Base-by-base conservation (phyloP, 768 basidiomycete species). In the Termitomyces titanicus region DNA sequence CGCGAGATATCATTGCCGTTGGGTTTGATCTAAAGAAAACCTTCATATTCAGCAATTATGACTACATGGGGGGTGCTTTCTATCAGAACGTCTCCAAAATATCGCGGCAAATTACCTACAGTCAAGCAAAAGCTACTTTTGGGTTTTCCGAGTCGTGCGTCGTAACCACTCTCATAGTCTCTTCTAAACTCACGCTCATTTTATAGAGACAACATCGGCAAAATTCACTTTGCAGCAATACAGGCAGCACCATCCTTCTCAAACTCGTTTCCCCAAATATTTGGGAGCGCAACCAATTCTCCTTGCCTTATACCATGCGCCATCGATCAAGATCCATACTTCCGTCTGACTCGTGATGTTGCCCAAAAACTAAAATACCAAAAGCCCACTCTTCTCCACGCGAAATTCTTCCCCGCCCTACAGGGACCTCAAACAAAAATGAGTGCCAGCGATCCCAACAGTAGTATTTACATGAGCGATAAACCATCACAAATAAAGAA, bases 341-440 rank as follows among this genome's bases (percentile, higher is more conserved):
- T 99, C 83, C 94, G 97, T 50, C 79, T 98, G 44, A 98, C 97
- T 29, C 89, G 97, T 42, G 97, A 99, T 70, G 90, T 94, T 43
- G 96, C 97, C 2, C 83, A 82, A 61, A 92, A 92, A 66, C 83
- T 99, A 64, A 96, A 93, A 72, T 97, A 96, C 75, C 93, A 88
- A 40, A 99, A 99, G 70, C 97, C 97, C 2, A 74, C 89, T 2
- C 82, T 98, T 24, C 75, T 99, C 47, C 94, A 98, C 71, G 83
- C 95, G 45, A 96, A 96, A 66, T 99, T 99, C 80, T 96, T 99
- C 76, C 97, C 97, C 11, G 95, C 97, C 5, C 80, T 99, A 10
- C 96, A 98, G 72, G 97, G 97, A 40, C 91, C 97, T 2, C 94
- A 97, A 71, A 96, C 94, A 34, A 99, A 99, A 76, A 99, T 99